Conservation (phyloP, 805 yeast species). For the Wickerhamomyces rabaulensis region DNA sequence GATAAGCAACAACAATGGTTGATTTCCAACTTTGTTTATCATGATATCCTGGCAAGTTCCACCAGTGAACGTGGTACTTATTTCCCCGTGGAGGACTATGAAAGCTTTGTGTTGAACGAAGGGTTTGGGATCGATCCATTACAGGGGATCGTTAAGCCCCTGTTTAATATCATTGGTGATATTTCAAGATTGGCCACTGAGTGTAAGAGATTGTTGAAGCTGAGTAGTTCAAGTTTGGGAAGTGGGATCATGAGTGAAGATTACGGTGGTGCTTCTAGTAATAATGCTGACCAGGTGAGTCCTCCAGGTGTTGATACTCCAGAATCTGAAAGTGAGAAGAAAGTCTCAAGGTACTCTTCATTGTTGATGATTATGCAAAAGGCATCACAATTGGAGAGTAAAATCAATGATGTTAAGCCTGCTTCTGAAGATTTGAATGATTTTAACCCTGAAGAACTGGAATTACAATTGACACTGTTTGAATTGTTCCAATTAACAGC, state of each 20-base stretch:
- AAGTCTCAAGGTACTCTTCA: conserved; percentile 28
- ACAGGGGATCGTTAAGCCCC: conserved; percentile 65
- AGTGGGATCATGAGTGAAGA: conserved; percentile 21
- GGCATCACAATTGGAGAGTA: conserved; percentile 39
- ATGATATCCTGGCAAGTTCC: conserved; percentile 66
- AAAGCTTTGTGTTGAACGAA: conserved; percentile 25
- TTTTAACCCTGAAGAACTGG: conserved; percentile 43
- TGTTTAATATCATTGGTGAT: conserved; percentile 64
- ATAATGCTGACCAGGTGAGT: conserved; percentile 11
- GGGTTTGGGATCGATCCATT: conserved; percentile 59
- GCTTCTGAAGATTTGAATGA: conserved; percentile 39
- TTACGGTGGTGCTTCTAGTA: conserved; percentile 5
- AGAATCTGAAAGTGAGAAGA: conserved; percentile 18
- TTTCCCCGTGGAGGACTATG: conserved; percentile 58
- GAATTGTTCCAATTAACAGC: conserved; percentile 69
- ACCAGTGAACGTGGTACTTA: conserved; percentile 57
- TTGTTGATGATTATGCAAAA: conserved; percentile 29
- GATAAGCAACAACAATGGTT: conserved; percentile 64
- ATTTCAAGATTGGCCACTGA: conserved; percentile 56
- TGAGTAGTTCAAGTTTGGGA: conserved; percentile 23
- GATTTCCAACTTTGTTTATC: conserved; percentile 74
- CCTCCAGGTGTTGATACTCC: conserved; percentile 23
- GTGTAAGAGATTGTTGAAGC: conserved; percentile 34
- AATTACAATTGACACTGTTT: conserved; percentile 63
- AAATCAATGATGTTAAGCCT: conserved; percentile 48